These are phyloP conservation scores for Kitagawia praeruptora DNA, from an alignment of 129 eudicot species.

Conservation along the genomic window DNA sequence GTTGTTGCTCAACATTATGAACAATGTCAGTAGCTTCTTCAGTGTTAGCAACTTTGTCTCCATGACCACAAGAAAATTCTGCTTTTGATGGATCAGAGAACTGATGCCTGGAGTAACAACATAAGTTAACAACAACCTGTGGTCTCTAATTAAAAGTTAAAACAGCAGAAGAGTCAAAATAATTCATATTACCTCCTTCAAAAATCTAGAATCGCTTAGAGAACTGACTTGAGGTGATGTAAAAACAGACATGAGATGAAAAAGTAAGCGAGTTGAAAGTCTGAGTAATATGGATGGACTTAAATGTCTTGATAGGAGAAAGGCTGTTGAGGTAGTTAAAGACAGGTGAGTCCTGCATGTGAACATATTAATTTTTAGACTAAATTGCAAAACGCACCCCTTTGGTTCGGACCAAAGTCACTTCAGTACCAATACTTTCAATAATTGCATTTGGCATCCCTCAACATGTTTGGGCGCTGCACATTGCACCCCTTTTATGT, in stretches of 20 bases:
- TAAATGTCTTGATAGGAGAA: slow-evolving; percentile 82
- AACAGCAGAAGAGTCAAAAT: neutral
- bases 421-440: too few relatives aligned
- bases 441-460: too few relatives aligned
- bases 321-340: slow-evolving; percentile 81
- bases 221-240: slow-evolving; percentile 78
- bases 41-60: slow-evolving; percentile 24
- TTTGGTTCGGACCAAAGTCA: too few relatives aligned
- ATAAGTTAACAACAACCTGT: neutral
- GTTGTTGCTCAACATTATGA: too few relatives aligned
- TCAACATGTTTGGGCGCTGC: too few relatives aligned
- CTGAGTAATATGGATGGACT: slow-evolving; percentile 59
- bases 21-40: slow-evolving; percentile 22
- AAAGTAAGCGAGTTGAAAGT: slow-evolving; percentile 64
- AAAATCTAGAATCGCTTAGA: slow-evolving; percentile 47
- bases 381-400: too few relatives aligned
- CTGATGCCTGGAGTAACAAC: slow-evolving; percentile 50
- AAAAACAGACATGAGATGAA: slow-evolving; percentile 61
- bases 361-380: neutral
- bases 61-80: slow-evolving; percentile 46
- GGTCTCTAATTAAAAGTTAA: neutral
- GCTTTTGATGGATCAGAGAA: slow-evolving; percentile 61
- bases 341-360: slow-evolving; percentile 88
- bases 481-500: too few relatives aligned
- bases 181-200: slow-evolving; percentile 50